phyloP scores from a whole-genome alignment of 306 rosid genomes.

The Spatholobus suberectus region DNA sequence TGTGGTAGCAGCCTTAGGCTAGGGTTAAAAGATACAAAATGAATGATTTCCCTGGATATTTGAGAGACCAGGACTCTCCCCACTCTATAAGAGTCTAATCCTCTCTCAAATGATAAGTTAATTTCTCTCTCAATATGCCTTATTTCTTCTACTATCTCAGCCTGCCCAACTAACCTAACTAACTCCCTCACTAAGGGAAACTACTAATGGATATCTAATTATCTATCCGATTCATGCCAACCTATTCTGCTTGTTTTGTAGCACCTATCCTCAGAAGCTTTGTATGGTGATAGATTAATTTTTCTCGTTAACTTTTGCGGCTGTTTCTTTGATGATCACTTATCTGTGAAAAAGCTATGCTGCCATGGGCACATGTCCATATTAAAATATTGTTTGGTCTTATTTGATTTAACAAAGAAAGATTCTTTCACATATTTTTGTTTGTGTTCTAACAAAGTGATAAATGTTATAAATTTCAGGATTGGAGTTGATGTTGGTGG shows the following conservation, averaged over 20 bases:
- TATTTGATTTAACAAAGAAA: neutral
- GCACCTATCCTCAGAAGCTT: neutral
- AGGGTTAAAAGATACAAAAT: neutral
- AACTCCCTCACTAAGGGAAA: too few relatives aligned
- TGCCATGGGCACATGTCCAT: neutral
- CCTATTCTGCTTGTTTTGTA: neutral
- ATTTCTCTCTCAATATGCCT: neutral
- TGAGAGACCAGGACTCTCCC: neutral
- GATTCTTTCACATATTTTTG: neutral
- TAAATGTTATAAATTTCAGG: constrained; percentile 54
- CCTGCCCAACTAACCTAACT: too few relatives aligned
- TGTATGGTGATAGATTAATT: neutral
- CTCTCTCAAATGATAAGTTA: neutral
- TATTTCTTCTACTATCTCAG: neutral
- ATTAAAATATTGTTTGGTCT: neutral
- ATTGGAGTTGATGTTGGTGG: constrained; percentile 72
- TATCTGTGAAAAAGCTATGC: neutral
- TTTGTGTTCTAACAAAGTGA: constrained; percentile 20
- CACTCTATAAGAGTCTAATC: neutral
- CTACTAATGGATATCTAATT: too few relatives aligned
- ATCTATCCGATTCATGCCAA: neutral
- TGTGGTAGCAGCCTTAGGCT: neutral
- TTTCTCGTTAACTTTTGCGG: neutral
- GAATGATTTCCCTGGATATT: neutral
- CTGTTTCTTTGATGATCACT: neutral